Base-by-base conservation (phyloP, 129 eudicot species). In the Flaveria ramosissima region DNA sequence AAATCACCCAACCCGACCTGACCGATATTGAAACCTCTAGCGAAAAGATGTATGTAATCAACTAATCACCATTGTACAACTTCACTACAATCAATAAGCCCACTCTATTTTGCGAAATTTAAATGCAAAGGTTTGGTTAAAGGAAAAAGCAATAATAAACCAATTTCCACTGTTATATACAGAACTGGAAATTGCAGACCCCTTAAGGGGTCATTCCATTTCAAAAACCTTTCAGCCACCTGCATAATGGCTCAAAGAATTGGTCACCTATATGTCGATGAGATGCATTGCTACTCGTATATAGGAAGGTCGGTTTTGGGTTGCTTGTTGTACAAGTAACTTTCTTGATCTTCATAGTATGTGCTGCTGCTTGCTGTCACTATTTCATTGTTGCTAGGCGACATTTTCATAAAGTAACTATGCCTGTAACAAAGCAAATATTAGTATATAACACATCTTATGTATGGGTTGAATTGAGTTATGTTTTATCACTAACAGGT, bases 341-440 rank as follows among this genome's bases (percentile, higher is more conserved):
- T 80, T 76, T 46, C 72, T 57, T 82, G 81, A 43, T 78, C 89
- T 32, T 75, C 74, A 24, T 74, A 80, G 17, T 66, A 16, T 30
- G 60, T 71, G 79, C 42, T 52, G 77, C 80, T 82, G 67, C 83
- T 86, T 16, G 93, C 80, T 68, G 81, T 81, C 61, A 78, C 91
- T 75, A 77, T 82, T 77, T 76, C 85, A 19, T 70, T 78, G 62
- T 87, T 84, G 42, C 43, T 46, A 52, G 74, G 51, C 8, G 69
- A 82, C 98, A 93, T 93, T 88, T 89, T 94, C 86, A 91, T 69
- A 79, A 94, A 94, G 83, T 91, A 94, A 73, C 91, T 87, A 62
- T 94, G 98, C 98, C 98, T 94, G 89, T 65, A 77, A 24, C 45
- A 69, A 16, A 70, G 11, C 13, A 73, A 11, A 24, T 23, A 74